Evolutionary conservation across 2,329 filamentous ascomycete genomes (phyloP).

Genomic region (Colletotrichum tanaceti): DNA sequence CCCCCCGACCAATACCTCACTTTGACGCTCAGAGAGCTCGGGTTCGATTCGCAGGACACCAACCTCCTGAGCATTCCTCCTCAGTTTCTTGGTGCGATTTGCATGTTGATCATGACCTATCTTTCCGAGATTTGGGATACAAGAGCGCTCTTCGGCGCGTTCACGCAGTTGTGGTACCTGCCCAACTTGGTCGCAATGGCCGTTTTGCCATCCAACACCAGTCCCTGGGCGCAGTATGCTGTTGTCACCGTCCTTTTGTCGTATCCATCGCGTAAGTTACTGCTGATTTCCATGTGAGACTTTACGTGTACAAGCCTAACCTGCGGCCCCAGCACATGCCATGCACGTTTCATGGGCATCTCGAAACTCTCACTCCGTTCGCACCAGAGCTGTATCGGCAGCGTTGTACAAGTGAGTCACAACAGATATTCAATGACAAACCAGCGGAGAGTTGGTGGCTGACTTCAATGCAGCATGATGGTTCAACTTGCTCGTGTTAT

Average conservation of each 20-base stretch:
- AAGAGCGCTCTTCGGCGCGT: slow-evolving; percentile 46
- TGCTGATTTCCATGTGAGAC: too few species aligned
- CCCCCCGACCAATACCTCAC: slow-evolving; percentile 46
- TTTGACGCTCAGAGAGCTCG: slow-evolving; percentile 43
- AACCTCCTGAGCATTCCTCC: slow-evolving; percentile 51
- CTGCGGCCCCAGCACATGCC: slow-evolving; percentile 52
- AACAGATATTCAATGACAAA: too few species aligned
- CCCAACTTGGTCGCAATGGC: slow-evolving; percentile 49
- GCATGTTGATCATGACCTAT: slow-evolving; percentile 45
- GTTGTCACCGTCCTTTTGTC: slow-evolving; percentile 48
- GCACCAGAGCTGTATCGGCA: slow-evolving; percentile 70
- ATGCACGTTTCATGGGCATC: slow-evolving; percentile 62
- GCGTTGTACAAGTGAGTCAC: slow-evolving; percentile 65
- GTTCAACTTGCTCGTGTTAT: slow-evolving; percentile 61
- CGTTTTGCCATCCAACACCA: slow-evolving; percentile 45
- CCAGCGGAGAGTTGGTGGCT: slow-evolving; percentile 41
- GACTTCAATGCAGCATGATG: slow-evolving; percentile 49
- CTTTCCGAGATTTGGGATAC: slow-evolving; percentile 48
- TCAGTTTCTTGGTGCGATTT: slow-evolving; percentile 39
- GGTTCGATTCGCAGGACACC: slow-evolving; percentile 58
- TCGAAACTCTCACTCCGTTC: slow-evolving; percentile 70
- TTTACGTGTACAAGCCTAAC: slow-evolving; percentile 45
- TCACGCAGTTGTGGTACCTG: slow-evolving; percentile 51
- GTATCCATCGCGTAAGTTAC: slow-evolving; percentile 47
- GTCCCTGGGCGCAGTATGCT: slow-evolving; percentile 48